phyloP scores from a whole-genome alignment of 345 rosid genomes.

The Camelina sativa region DNA sequence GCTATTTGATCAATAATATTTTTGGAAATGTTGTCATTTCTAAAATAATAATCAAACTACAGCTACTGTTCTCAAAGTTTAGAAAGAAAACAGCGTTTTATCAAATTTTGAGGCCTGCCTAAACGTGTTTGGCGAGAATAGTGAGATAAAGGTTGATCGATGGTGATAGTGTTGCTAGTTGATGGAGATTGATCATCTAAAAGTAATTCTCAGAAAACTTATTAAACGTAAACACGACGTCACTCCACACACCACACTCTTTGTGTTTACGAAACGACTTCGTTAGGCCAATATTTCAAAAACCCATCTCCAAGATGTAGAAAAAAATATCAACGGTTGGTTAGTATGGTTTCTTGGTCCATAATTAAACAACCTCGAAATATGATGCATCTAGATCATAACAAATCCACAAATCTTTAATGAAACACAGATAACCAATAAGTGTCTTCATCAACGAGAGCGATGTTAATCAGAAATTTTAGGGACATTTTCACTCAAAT shows the following conservation, averaged over 20 bases:
- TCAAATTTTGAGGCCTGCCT: slow-evolving; percentile 5
- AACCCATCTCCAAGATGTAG: background rate
- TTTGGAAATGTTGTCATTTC: background rate
- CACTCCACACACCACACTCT: background rate
- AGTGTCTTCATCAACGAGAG: too few relatives aligned
- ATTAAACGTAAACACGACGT: slow-evolving; percentile 3
- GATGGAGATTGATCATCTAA: slow-evolving; percentile 35
- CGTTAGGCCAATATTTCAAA: background rate
- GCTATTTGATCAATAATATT: background rate
- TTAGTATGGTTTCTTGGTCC: slow-evolving; percentile 2
- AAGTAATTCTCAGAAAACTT: background rate
- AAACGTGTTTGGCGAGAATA: slow-evolving; percentile 26
- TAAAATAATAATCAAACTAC: background rate
- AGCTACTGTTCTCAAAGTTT: background rate
- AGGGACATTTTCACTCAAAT: too few relatives aligned
- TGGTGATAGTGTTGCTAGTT: slow-evolving; percentile 22
- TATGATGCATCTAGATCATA: background rate
- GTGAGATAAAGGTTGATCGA: slow-evolving; percentile 6
- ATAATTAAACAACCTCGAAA: background rate
- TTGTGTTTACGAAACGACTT: background rate
- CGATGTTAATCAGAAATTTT: too few relatives aligned
- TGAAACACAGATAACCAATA: too few relatives aligned
- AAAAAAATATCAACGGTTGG: background rate
- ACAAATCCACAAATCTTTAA: too few relatives aligned
- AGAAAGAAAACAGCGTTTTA: background rate